Base-by-base conservation (phyloP, 176 grass and related monocot species). In the Secale cereale region DNA sequence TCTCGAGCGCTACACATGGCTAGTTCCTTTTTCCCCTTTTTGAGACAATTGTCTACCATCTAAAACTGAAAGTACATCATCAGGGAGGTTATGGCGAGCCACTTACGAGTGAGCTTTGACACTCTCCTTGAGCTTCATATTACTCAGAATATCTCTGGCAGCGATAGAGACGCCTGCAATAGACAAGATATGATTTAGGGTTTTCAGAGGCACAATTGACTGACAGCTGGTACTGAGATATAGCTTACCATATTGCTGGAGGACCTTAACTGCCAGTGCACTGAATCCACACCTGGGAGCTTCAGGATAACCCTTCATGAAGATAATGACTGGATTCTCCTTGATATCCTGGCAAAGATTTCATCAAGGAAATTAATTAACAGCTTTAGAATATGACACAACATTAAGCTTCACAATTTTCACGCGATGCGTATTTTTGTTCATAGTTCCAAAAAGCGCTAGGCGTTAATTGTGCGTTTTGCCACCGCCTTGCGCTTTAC, bases 241-340 rank as follows among this genome's bases (percentile, higher is more conserved):
- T 60, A 83, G 68, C 35, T 88, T 88, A 99, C 97, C 80, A 82
- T 99, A 99, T 78, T 81, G 90, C 46, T 97, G 82, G 57, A 99
- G 90, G 76, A 99, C 92, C 83, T 96, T 99, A 56, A 99, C 88
- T 46, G 97, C 97, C 65, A 99, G 65, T 74, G 97, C 94, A 74
- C 97, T 99, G 72, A 99, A 96, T 41, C 94, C 91, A 79, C 97
- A 99, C 59, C 88, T 90, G 56, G 97, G 94, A 88, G 91, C 88
- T 74, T 94, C 91, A 71, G 88, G 90, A 82, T 91, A 56, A 73
- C 97, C 94, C 78, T 99, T 99, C 94, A 96, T 99, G 78, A 94
- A 99, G 78, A 96, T 91, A 36, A 99, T 68, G 4, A 99, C 82
- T 43, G 90, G 84, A 31, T 92, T 94, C 59, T 91, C 82, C 85